phyloP scores from a whole-genome alignment of 768 basidiomycete species.

The Boletus pseudo-olivaceus region DNA sequence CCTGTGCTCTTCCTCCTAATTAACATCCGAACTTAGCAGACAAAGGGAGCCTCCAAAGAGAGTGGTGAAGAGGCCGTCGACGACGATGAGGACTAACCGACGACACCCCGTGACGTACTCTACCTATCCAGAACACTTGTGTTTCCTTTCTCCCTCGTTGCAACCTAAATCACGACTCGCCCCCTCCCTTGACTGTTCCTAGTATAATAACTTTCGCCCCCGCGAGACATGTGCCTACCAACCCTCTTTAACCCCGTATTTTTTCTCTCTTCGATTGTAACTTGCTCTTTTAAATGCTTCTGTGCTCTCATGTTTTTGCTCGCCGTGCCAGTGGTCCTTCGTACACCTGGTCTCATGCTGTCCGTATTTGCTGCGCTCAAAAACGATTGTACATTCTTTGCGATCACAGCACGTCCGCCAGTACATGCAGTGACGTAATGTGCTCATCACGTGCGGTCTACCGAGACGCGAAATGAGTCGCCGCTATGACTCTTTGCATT shows the following conservation, averaged over 20 bases:
- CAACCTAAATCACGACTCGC: slow-evolving; percentile 19
- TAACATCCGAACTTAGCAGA: slow-evolving; percentile 15
- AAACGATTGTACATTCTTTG: slow-evolving; percentile 32
- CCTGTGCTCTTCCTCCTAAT: neutral
- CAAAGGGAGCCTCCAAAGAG: slow-evolving; percentile 33
- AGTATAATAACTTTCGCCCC: slow-evolving; percentile 19
- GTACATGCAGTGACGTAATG: neutral
- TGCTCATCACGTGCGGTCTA: slow-evolving; percentile 9
- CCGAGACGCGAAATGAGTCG: neutral
- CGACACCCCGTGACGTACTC: neutral
- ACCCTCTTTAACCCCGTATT: slow-evolving; percentile 14
- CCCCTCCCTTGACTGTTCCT: slow-evolving; percentile 4
- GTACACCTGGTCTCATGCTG: slow-evolving; percentile 28
- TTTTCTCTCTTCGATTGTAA: slow-evolving; percentile 15
- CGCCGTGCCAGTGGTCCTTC: slow-evolving; percentile 7
- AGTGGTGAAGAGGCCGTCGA: slow-evolving; percentile 34
- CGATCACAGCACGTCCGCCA: slow-evolving; percentile 13
- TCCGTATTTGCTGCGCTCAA: slow-evolving; percentile 24
- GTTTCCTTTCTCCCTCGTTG: slow-evolving; percentile 2
- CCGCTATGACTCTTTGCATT: neutral
- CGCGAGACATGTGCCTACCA: slow-evolving; percentile 30
- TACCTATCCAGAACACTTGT: slow-evolving; percentile 18
- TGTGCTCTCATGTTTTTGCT: slow-evolving; percentile 29
- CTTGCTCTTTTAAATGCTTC: slow-evolving; percentile 18
- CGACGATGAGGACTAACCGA: slow-evolving; percentile 43